phyloP scores from a whole-genome alignment of 805 yeast genomes.

The Millerozyma acaciae region DNA sequence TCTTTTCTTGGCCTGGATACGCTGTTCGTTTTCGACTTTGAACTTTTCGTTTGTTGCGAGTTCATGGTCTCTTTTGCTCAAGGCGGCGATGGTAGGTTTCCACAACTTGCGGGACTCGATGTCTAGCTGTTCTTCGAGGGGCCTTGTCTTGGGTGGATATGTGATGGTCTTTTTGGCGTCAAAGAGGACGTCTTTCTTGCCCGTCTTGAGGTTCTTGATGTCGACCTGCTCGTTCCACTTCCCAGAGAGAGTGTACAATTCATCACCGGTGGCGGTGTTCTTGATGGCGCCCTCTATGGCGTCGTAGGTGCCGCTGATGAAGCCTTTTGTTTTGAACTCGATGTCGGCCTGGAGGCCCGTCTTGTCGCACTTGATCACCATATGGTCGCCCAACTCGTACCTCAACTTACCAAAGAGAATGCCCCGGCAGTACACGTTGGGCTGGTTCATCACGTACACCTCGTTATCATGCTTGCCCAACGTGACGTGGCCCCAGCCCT shows the following conservation, averaged over 20 bases:
- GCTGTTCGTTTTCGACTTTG: slow-evolving; percentile 83
- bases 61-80: slow-evolving; percentile 74
- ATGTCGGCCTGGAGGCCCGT: slow-evolving; percentile 67
- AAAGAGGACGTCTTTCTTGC: slow-evolving; percentile 39
- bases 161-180: slow-evolving; percentile 52
- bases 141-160: slow-evolving; percentile 66
- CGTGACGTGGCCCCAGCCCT: slow-evolving; percentile 73
- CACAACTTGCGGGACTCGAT: slow-evolving; percentile 81
- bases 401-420: slow-evolving; percentile 85
- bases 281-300: slow-evolving; percentile 75
- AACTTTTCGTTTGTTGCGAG: slow-evolving; percentile 86
- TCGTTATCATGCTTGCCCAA: slow-evolving; percentile 66
- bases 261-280: slow-evolving; percentile 40
- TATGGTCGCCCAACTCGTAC: slow-evolving; percentile 89
- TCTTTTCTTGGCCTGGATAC: slow-evolving; percentile 68
- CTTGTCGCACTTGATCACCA: slow-evolving; percentile 64
- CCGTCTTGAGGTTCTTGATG: slow-evolving; percentile 48
- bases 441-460: slow-evolving; percentile 82
- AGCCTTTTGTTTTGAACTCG: slow-evolving; percentile 93
- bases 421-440: slow-evolving; percentile 93
- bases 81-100: slow-evolving; percentile 76
- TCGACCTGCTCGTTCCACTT: slow-evolving; percentile 91
- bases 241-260: slow-evolving; percentile 67
- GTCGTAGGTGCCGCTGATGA: slow-evolving; percentile 88
- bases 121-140: slow-evolving; percentile 73